Conservation (phyloP, 192 early-diverging fungal genomes). For the Mycoemilia scoparia region DNA sequence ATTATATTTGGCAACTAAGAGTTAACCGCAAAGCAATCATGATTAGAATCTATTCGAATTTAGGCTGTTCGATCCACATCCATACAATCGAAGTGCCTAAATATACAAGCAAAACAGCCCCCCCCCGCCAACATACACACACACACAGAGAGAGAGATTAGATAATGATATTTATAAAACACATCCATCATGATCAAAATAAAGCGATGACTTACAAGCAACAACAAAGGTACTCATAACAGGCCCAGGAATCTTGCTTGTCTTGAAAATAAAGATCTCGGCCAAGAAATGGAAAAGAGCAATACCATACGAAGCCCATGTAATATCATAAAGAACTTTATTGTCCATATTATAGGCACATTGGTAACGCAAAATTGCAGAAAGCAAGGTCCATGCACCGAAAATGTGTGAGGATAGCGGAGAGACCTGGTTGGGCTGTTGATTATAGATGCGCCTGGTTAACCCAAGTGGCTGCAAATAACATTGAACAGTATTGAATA, state of each 20-base stretch:
- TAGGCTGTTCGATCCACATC: too few species aligned
- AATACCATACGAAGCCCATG: slow-evolving; percentile 51
- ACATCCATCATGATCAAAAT: too few species aligned
- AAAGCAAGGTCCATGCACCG: slow-evolving; percentile 76
- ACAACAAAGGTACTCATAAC: slow-evolving; percentile 48
- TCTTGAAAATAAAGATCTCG: slow-evolving; percentile 45
- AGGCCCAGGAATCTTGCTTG: slow-evolving; percentile 38
- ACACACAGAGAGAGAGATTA: too few species aligned
- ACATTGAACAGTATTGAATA: slow-evolving; percentile 77
- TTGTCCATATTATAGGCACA: slow-evolving; percentile 68
- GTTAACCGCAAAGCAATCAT: too few species aligned
- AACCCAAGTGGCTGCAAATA: slow-evolving; percentile 50
- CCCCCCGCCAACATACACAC: too few species aligned
- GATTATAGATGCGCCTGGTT: slow-evolving; percentile 56
- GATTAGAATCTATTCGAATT: too few species aligned
- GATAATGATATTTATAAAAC: too few species aligned
- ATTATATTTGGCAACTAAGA: too few species aligned
- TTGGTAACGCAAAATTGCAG: slow-evolving; percentile 64
- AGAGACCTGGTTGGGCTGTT: slow-evolving; percentile 43
- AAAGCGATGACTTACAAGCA: slow-evolving; percentile 37
- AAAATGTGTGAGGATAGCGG: slow-evolving; percentile 62
- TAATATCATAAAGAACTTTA: slow-evolving; percentile 15
- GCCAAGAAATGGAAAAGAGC: slow-evolving; percentile 48
- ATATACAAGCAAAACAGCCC: too few species aligned
- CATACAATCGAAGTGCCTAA: too few species aligned